phyloP scores from a whole-genome alignment of 495 filamentous ascomycete genomes.

The Aspergillus diversus region DNA sequence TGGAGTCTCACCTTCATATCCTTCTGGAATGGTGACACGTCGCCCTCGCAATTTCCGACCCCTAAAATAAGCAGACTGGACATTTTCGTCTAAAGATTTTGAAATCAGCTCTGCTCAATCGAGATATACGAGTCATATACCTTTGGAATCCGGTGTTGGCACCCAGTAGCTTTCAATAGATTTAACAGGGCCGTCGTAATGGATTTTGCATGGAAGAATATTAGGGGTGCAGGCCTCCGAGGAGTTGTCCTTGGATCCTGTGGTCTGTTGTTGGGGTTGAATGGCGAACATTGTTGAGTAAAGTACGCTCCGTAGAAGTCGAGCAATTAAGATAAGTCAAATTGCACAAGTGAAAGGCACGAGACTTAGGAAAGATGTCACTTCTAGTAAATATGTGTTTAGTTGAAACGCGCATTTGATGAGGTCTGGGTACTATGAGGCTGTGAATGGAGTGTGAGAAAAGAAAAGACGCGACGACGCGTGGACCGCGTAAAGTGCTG shows the following conservation, averaged over 20 bases:
- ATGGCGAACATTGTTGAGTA: conserved; percentile 43
- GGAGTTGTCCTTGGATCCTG: conserved; percentile 21
- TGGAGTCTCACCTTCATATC: conserved; percentile 65
- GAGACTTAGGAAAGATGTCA: not conserved
- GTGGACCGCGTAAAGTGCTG: conserved; percentile 40
- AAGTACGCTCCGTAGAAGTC: too few relatives aligned
- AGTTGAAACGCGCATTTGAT: not conserved
- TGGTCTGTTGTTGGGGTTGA: conserved; percentile 31
- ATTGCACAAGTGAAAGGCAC: not conserved
- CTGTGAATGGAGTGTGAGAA: not conserved
- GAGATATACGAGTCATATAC: conserved; percentile 27
- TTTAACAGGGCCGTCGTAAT: conserved; percentile 74
- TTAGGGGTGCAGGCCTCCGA: conserved; percentile 61
- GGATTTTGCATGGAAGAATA: conserved; percentile 81
- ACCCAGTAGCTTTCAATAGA: conserved; percentile 74
- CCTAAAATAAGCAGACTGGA: conserved; percentile 71
- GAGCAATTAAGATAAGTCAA: not conserved
- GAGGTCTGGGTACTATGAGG: not conserved
- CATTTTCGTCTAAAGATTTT: conserved; percentile 17
- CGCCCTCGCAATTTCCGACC: conserved; percentile 80
- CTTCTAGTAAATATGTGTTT: not conserved
- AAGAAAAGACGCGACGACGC: conserved; percentile 41
- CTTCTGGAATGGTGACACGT: conserved; percentile 67
- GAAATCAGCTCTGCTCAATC: not conserved
- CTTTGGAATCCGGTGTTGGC: conserved; percentile 50